Evolutionary conservation across 495 filamentous ascomycete genomes (phyloP), one percentile per base, ranked within the genome.

Genomic region (Penicillium ucsense): DNA sequence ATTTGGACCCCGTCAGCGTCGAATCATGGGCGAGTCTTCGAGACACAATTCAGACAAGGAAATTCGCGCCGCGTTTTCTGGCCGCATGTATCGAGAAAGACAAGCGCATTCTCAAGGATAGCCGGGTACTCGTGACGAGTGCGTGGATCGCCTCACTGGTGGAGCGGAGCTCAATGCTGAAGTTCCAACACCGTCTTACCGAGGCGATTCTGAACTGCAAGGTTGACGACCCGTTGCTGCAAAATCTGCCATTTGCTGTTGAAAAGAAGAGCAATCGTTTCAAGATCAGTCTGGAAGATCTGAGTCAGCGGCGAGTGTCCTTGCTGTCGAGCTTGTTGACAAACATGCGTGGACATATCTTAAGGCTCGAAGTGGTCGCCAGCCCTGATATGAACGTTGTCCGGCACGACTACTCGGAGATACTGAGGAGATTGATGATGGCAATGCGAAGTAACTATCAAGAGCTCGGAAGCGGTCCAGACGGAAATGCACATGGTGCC

Each of bases 381-480:
- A 57, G 54, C 10, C 49, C 51, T 12, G 56, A 66, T 11, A 54
- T 67, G 12, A 60, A 52, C 2, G 59, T 56, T 10, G 61, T 71
- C 8, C 76, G 71, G 46, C 63, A 72, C 38, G 73, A 76, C 30
- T 86, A 84, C 52, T 69, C 65, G 5, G 68, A 75, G 35, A 53
- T 83, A 9, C 64, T 87, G 9, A 65, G 72, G 45, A 56, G 54
- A 28, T 52, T 86, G 52, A 86, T 86, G 83, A 64, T 60, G 8
- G 68, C 79, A 1, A 87, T 87, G 84, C 85, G 82, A 54, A 62
- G 63, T 20, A 84, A 85, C 49, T 86, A 85, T 47, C 71, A 77
- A 47, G 80, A 85, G 53, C 64, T 81, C 28, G 71, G 71, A 5
- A 69, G 65, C 38, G 64, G 61, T 12, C 49, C 62, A 27, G 47